A percentile compares a stretch with the other conserved stretches of the same genome.
phyloP scores from a whole-genome alignment of 768 basidiomycete genomes.

The Calocybe gangraenosa region DNA sequence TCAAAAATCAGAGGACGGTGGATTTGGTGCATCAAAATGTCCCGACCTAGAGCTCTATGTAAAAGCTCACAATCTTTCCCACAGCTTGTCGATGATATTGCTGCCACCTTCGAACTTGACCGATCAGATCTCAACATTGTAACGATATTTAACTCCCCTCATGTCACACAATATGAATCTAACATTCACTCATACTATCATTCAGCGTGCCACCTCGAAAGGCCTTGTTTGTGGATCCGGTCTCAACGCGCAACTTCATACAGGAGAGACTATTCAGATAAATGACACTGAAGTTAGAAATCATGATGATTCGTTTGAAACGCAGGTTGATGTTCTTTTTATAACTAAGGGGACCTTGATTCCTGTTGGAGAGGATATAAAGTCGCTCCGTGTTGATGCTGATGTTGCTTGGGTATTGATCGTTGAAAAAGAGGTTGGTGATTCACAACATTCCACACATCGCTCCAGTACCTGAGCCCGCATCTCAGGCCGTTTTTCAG shows the following conservation, averaged over 20 bases:
- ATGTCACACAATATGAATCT: not conserved
- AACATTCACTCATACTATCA: slow-evolving; percentile 1
- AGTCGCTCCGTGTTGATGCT: slow-evolving; percentile 50
- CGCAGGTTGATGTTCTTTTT: slow-evolving; percentile 1
- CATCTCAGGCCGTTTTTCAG: slow-evolving; percentile 87
- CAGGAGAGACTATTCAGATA: slow-evolving; percentile 46
- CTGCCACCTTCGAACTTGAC: slow-evolving; percentile 72
- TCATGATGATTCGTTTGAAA: not conserved
- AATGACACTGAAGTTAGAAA: slow-evolving; percentile 55
- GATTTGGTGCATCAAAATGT: slow-evolving; percentile 51
- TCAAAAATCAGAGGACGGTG: slow-evolving; percentile 72
- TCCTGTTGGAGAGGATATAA: slow-evolving; percentile 71
- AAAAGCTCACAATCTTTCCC: not conserved
- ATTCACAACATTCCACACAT: not conserved
- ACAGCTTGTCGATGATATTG: slow-evolving; percentile 86
- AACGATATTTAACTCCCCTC: slow-evolving; percentile 14
- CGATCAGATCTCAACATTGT: slow-evolving; percentile 82
- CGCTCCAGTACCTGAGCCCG: not conserved
- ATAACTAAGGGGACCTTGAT: slow-evolving; percentile 68
- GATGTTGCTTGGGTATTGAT: slow-evolving; percentile 75
- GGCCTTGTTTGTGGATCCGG: slow-evolving; percentile 77
- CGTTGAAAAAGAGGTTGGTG: slow-evolving; percentile 86
- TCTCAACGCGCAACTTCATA: slow-evolving; percentile 51
- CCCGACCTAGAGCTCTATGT: not conserved
- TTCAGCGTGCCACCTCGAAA: slow-evolving; percentile 85